Base-by-base conservation (phyloP, 352 stramenopile genomes). In the Phytopythium kandeliae region DNA sequence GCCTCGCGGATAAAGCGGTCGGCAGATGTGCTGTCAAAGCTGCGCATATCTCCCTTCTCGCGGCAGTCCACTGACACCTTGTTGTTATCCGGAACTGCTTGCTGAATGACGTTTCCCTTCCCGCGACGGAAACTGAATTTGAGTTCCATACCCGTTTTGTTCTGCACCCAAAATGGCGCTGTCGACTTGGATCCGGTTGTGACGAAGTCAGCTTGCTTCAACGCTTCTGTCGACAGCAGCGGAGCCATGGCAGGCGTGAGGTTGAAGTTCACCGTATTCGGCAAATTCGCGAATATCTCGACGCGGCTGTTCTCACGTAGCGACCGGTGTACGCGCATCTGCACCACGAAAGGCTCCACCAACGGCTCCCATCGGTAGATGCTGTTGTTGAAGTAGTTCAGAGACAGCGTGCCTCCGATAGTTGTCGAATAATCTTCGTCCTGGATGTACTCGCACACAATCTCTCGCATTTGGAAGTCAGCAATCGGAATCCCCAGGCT, bases 311-410 rank as follows among this genome's bases (percentile, higher is more conserved):
- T 85, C 38, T 85, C 73, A 42, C 89, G 76, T 13, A 93, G 49
- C 21, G 69, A 68, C 4, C 79, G 76, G 58, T 87, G 73, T 19
- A 89, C 69, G 35, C 78, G 78, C 53, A 92, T 72, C 57, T 95
- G 82, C 12, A 81, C 61, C 19, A 87, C 67, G 44, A 95, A 93
- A 19, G 85, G 85, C 48, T 95, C 85, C 15, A 95, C 66, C 3
- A 95, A 61, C 21, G 85, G 85, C 55, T 95, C 85, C 85, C 85
- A 95, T 47, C 82, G 76, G 48, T 95, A 95, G 53, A 95, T 95
- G 48, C 85, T 92, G 62, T 95, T 95, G 68, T 95, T 95, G 62
- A 95, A 95, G 55, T 92, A 95, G 54, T 92, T 92, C 53, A 92
- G 78, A 25, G 83, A 74, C 45, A 95, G 34, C 17, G 87, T 91